Evolutionary conservation across 176 grass and related monocot genomes (phyloP), one percentile per base, ranked within the genome.

Genomic region (Musa acuminata): DNA sequence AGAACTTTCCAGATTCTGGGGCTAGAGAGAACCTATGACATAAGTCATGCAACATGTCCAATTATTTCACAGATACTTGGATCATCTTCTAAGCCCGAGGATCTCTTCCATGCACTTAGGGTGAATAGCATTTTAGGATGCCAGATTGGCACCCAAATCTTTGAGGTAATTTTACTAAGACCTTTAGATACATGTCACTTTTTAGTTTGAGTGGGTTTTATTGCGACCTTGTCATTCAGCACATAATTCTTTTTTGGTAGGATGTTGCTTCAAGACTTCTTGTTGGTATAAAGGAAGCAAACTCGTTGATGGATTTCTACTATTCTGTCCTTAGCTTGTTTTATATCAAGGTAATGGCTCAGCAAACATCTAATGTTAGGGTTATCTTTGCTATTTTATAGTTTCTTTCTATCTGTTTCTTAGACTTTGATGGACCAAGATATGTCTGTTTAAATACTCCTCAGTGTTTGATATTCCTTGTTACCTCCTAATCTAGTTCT

Each of bases 281-380:
- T 77, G 67, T 71, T 11, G 84, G 81, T 64, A 73, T 99, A 78
- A 95, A 99, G 76, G 87, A 85, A 67, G 67, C 91, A 29, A 84
- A 89, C 73, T 91, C 88, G 21, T 85, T 99, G 55, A 81, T 91
- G 51, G 86, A 95, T 48, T 87, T 95, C 49, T 95, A 95, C 83
- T 89, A 95, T 60, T 85, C 86, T 57, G 69, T 89, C 24, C 81
- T 86, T 82, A 87, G 86, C 52, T 81, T 95, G 79, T 78, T 87
- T 49, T 80, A 85, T 82, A 51, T 99, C 62, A 99, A 99, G 88
- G 91, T 95, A 69, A 77, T 43, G 4, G 4, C 35, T 43, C 35
- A 43, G 26, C 26, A 27, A 27, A 27, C 26, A 27, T 27, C 26
- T 43, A 43, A 43, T 43, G 35, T 43, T 43, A 43, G 35, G 35